phyloP scores from a whole-genome alignment of 768 basidiomycete genomes.

The Crassisporium funariophilum region DNA sequence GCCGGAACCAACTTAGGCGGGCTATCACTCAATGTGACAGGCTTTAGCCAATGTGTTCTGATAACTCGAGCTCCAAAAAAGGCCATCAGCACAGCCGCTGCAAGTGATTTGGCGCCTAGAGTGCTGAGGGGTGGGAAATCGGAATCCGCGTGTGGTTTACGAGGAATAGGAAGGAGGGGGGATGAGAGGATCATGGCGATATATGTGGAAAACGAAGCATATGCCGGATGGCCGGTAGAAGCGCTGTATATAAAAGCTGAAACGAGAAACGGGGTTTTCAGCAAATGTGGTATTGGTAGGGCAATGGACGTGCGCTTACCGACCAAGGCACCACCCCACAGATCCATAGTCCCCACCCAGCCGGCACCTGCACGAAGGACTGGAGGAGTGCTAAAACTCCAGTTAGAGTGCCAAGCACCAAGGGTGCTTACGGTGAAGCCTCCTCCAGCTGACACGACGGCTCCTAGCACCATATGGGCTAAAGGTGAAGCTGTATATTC shows the following conservation, averaged over 20 bases:
- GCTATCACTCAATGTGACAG: neutral
- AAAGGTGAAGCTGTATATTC: slow-evolving; percentile 41
- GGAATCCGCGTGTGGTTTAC: slow-evolving; percentile 23
- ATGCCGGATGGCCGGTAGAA: slow-evolving; percentile 33
- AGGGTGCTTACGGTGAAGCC: slow-evolving; percentile 47
- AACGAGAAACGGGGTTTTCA: neutral
- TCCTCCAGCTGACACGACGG: slow-evolving; percentile 48
- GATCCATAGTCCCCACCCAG: slow-evolving; percentile 44
- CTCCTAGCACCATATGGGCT: slow-evolving; percentile 50
- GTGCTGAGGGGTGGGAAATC: slow-evolving; percentile 24
- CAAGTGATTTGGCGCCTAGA: slow-evolving; percentile 34
- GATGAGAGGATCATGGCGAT: slow-evolving; percentile 22
- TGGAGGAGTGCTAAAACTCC: slow-evolving; percentile 49
- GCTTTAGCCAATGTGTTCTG: slow-evolving; percentile 28
- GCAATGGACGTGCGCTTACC: slow-evolving; percentile 26
- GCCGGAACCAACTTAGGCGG: neutral
- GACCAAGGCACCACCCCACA: slow-evolving; percentile 54
- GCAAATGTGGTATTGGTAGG: neutral
- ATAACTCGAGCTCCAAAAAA: slow-evolving; percentile 39
- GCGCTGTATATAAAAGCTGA: slow-evolving; percentile 35
- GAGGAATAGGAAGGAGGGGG: slow-evolving; percentile 13
- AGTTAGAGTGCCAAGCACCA: slow-evolving; percentile 42
- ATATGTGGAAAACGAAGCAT: slow-evolving; percentile 24
- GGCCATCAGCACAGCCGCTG: slow-evolving; percentile 31
- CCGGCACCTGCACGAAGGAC: slow-evolving; percentile 43